A percentile compares a stretch with the other conserved stretches of the same genome.
phyloP scores from a whole-genome alignment of 495 filamentous ascomycete species.

The Aspergillus sclerotiicarbonarius region DNA sequence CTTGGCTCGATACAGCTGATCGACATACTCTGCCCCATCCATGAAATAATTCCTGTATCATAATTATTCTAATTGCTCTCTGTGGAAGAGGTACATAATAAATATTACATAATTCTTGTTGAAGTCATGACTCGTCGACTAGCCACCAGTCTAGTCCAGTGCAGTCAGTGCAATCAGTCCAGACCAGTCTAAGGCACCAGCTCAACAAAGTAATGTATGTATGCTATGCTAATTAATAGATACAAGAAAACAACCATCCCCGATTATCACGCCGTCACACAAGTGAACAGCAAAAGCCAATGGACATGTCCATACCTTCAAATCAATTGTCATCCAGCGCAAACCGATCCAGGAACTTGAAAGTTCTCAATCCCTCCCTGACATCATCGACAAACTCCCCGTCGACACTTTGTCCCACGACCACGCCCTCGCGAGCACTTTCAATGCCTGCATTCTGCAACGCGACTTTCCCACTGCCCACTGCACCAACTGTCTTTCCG shows the following conservation, averaged over 20 bases:
- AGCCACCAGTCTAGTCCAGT: neutral
- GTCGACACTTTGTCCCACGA: slow-evolving; percentile 26
- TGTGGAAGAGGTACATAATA: neutral
- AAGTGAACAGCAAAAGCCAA: no score
- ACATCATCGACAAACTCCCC: slow-evolving; percentile 46
- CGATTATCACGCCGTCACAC: no score
- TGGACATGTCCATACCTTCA: no score
- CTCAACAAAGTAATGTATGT: neutral
- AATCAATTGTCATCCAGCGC: slow-evolving; percentile 28
- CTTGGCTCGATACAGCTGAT: neutral
- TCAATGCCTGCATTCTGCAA: slow-evolving; percentile 44
- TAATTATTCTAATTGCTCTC: no score
- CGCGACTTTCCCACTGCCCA: slow-evolving; percentile 48
- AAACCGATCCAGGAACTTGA: slow-evolving; percentile 59
- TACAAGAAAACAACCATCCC: neutral
- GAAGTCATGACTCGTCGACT: neutral
- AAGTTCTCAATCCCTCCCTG: slow-evolving; percentile 60
- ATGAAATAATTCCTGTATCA: neutral
- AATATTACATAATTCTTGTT: neutral
- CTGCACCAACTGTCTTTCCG: slow-evolving; percentile 68
- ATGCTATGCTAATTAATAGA: neutral
- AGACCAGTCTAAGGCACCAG: neutral
- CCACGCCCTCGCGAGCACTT: slow-evolving; percentile 50
- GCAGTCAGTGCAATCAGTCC: neutral
- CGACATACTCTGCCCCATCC: no score